phyloP scores from a whole-genome alignment of 2,329 filamentous ascomycete genomes.

The Hymenoscyphus linearis region DNA sequence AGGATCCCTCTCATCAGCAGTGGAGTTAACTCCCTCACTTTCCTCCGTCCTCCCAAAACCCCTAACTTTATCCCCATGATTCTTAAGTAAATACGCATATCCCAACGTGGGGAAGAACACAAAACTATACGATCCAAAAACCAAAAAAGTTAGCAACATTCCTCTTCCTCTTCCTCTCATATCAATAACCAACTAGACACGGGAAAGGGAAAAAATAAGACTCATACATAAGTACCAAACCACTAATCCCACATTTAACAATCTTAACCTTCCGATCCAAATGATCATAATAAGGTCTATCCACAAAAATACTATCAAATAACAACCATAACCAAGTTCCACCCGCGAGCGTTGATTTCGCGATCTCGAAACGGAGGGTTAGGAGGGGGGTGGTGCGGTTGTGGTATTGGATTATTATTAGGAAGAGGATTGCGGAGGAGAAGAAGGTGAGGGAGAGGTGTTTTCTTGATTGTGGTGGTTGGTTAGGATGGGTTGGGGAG shows the following conservation, averaged over 20 bases:
- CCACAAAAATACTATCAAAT: constrained; percentile 15
- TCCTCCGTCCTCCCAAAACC: not conserved
- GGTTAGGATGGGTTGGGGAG: not conserved
- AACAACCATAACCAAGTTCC: constrained; percentile 22
- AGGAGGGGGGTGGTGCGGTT: constrained; percentile 3
- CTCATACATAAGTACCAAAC: constrained; percentile 22
- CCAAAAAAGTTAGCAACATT: not conserved
- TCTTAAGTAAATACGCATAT: constrained; percentile 9
- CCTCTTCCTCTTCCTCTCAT: too few relatives aligned
- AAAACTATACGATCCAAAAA: too few relatives aligned
- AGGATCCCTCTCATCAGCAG: not conserved
- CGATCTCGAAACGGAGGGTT: constrained; percentile 15
- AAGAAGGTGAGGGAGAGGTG: constrained; percentile 15
- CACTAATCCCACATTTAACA: constrained; percentile 14
- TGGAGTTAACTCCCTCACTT: not conserved
- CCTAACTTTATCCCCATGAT: not conserved
- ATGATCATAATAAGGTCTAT: constrained; percentile 1
- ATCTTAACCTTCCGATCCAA: constrained; percentile 7
- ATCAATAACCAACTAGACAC: not conserved
- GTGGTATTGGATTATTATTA: constrained; percentile 19
- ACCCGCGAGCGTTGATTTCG: constrained; percentile 18
- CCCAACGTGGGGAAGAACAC: constrained; percentile 18
- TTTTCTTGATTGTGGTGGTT: constrained; percentile 8
- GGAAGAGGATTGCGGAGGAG: constrained; percentile 19
- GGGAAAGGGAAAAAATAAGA: not conserved